Evolutionary conservation across 768 basidiomycete genomes (phyloP), one percentile per base, ranked within the genome.

Genomic region (Lactarius hengduanensis): DNA sequence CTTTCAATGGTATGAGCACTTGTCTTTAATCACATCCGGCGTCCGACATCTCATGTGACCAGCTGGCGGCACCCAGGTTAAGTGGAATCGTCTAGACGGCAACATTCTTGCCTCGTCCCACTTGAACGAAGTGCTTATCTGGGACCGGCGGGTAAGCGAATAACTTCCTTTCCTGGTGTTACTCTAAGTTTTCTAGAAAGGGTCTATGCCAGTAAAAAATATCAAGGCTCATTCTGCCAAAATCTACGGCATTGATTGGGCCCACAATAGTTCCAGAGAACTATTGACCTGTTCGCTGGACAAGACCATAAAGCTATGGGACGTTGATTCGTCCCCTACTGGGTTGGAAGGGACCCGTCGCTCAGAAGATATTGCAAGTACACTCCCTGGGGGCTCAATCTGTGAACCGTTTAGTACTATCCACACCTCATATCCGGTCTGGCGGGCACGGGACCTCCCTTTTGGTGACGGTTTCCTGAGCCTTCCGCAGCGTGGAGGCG

Each of bases 181-280:
- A 16, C 10, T 64, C 16, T 34, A 60, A 7, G 58, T 59, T 16
- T 36, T 45, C 26, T 70, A 95, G 90, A 96, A 95, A 88, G 94
- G 93, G 9, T 94, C 91, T 6, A 81, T 95, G 9, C 92, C 93
- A 2, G 78, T 92, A 6, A 81, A 85, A 13, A 82, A 82, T 6
- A 89, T 98, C 64, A 80, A 81, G 34, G 96, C 93, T 0, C 96
- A 98, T 72, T 80, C 79, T n/a, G 86, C 92, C 40, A 94, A 95
- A 77, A 97, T 98, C 55, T 98, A 99, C 69, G 97, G 97, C 2
- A 94, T 99, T 62, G 96, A 98, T 76, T 99, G 96, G 96, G 89
- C 93, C 8, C 88, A 93, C 59, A 79, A 82, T 20, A 77, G 81
- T 50, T 78, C 82, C n/a, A 83, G 89, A 71, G 90, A 95, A 74